Percentiles rank a stretch among this genome's conserved stretches.
phyloP scores from a whole-genome alignment of 257 asterid genomes.

The Solanum chmielewskii region DNA sequence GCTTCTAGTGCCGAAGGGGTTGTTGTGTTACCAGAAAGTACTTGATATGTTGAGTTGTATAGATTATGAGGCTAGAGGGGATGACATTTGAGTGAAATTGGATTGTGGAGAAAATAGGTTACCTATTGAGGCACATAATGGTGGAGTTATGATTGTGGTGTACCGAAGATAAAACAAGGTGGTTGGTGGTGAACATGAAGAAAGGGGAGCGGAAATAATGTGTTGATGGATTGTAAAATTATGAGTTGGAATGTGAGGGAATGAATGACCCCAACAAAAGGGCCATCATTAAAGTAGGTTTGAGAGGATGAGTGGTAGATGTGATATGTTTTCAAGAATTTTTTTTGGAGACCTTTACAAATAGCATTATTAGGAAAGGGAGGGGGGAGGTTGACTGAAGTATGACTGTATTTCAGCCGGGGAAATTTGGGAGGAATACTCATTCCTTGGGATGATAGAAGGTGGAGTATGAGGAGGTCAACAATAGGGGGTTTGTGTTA shows the following conservation, averaged over 20 bases:
- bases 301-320: background rate
- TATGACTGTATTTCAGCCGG: background rate
- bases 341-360: background rate
- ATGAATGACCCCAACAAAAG: background rate
- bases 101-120: background rate
- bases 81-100: background rate
- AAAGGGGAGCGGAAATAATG: background rate
- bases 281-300: background rate
- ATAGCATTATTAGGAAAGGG: background rate
- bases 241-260: background rate
- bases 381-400: background rate
- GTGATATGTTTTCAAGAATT: background rate
- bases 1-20: background rate
- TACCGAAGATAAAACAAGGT: background rate
- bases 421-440: background rate
- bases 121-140: background rate
- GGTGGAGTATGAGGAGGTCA: background rate
- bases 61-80: background rate
- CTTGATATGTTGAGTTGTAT: background rate
- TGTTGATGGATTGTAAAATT: background rate
- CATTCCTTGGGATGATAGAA: background rate
- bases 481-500: background rate
- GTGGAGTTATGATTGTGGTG: background rate
- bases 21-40: background rate
- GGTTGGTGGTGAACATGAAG: background rate